A percentile compares a stretch with the other conserved stretches of the same genome.
Conservation (phyloP, 257 asterid genomes). For the Solanum rostratum region DNA sequence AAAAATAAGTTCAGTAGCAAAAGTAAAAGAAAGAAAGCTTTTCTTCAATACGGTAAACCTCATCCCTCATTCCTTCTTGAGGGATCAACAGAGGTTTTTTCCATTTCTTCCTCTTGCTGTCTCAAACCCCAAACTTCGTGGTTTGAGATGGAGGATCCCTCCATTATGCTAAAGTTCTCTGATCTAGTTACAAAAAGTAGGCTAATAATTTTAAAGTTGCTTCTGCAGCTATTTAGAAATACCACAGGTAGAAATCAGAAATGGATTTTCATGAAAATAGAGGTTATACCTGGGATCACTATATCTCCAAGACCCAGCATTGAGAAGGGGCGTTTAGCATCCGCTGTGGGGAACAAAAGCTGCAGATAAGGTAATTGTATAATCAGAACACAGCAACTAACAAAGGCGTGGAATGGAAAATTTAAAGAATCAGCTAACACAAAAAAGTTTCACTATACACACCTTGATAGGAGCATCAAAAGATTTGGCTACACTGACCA, state of each 20-base stretch:
- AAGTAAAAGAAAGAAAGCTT: neutral
- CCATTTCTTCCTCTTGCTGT: neutral
- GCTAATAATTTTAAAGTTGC: neutral
- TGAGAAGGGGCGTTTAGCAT: conserved; percentile 81
- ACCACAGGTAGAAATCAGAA: neutral
- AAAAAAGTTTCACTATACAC: neutral
- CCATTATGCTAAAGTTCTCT: neutral
- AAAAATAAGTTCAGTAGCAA: neutral
- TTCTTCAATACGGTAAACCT: neutral
- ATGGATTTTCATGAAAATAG: neutral
- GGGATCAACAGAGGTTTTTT: neutral
- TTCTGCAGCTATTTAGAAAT: neutral
- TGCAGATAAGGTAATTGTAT: conserved; percentile 18
- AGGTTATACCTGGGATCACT: conserved; percentile 78
- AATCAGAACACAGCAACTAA: neutral
- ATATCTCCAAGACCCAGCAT: conserved; percentile 99
- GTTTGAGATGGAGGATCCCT: neutral
- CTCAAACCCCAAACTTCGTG: neutral
- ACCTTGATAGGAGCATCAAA: conserved; percentile 99
- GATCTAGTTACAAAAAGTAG: neutral
- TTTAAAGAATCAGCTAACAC: neutral
- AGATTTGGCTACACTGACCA: conserved; percentile 96
- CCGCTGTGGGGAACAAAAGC: conserved; percentile 93
- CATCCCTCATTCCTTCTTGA: neutral
- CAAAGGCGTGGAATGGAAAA: neutral